Conservation (phyloP, 2,329 filamentous ascomycete species). For the Fusarium penzigii region DNA sequence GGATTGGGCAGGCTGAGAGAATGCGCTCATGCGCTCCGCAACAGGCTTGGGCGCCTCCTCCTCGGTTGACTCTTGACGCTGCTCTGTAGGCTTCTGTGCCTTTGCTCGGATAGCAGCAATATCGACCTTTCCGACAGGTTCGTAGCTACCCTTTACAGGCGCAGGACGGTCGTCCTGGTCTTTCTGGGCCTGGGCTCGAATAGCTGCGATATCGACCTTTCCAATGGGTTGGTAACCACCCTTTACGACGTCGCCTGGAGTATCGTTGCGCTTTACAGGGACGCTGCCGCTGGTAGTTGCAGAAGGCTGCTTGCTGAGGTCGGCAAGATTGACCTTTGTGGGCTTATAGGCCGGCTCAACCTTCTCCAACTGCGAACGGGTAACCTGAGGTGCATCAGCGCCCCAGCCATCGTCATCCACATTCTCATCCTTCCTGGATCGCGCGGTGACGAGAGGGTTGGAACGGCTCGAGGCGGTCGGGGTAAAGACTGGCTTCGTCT, state of each 20-base stretch:
- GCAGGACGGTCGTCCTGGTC: conserved; percentile 77
- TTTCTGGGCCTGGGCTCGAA: conserved; percentile 73
- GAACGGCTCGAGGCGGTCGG: conserved; percentile 61
- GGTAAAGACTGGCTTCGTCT: conserved; percentile 90
- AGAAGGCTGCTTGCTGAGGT: conserved; percentile 73
- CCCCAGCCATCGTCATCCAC: conserved; percentile 93
- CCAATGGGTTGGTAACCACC: conserved; percentile 92
- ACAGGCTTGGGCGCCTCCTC: conserved; percentile 57
- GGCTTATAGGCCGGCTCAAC: conserved; percentile 92
- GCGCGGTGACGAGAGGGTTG: conserved; percentile 68
- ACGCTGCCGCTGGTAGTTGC: conserved; percentile 64
- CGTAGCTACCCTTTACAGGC: conserved; percentile 87
- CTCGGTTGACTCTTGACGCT: conserved; percentile 33
- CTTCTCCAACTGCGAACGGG: conserved; percentile 84
- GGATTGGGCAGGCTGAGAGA: conserved; percentile 60
- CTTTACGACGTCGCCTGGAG: conserved; percentile 66
- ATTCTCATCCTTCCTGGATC: conserved; percentile 59
- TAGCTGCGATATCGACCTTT: conserved; percentile 94
- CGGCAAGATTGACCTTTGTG: conserved; percentile 90
- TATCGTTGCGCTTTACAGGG: conserved; percentile 46
- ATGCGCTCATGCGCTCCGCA: conserved; percentile 75
- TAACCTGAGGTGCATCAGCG: conserved; percentile 86
- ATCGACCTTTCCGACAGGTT: conserved; percentile 94
- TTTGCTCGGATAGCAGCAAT: conserved; percentile 90
- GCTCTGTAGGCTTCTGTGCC: conserved; percentile 64